Conservation (phyloP, 306 rosid genomes). For the Trifolium subterraneum region DNA sequence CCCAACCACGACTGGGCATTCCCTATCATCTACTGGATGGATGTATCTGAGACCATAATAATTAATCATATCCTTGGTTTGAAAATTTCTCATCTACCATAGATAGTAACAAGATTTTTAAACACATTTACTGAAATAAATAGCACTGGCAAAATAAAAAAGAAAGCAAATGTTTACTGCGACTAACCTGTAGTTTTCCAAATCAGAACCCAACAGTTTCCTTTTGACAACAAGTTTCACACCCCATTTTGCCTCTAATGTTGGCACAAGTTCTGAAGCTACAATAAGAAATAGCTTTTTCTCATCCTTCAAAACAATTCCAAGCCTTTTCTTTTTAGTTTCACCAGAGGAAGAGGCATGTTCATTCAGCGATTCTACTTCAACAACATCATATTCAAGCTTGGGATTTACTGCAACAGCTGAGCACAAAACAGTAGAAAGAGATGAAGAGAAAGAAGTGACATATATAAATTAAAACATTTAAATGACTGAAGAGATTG, state of each 20-base stretch:
- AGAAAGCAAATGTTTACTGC: constrained; percentile 31
- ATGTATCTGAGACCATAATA: constrained; percentile 64
- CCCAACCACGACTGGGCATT: constrained; percentile 84
- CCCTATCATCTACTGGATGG: constrained; percentile 78
- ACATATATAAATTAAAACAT: constrained; percentile 30
- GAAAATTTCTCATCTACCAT: constrained; percentile 15
- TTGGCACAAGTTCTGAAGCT: constrained; percentile 89
- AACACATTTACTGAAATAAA: constrained; percentile 34
- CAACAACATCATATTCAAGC: constrained; percentile 91
- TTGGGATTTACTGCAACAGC: constrained; percentile 96
- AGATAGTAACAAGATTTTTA: constrained; percentile 12
- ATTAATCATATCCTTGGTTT: constrained; percentile 27
- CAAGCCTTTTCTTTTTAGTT: constrained; percentile 62
- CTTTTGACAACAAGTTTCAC: constrained; percentile 70
- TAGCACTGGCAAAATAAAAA: constrained; percentile 21
- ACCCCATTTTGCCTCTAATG: constrained; percentile 89
- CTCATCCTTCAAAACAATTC: constrained; percentile 76
- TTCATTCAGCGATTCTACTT: constrained; percentile 61
- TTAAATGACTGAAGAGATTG: constrained; percentile 6
- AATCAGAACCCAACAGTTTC: constrained; percentile 75
- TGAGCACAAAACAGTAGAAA: constrained; percentile 46
- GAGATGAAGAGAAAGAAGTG: constrained; percentile 32
- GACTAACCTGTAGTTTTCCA: constrained; percentile 88
- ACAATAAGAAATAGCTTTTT: constrained; percentile 77
- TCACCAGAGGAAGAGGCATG: constrained; percentile 56